Percentiles rank a stretch among this genome's conserved stretches.
phyloP scores from a whole-genome alignment of 768 basidiomycete genomes.

The Lactarius sp. region DNA sequence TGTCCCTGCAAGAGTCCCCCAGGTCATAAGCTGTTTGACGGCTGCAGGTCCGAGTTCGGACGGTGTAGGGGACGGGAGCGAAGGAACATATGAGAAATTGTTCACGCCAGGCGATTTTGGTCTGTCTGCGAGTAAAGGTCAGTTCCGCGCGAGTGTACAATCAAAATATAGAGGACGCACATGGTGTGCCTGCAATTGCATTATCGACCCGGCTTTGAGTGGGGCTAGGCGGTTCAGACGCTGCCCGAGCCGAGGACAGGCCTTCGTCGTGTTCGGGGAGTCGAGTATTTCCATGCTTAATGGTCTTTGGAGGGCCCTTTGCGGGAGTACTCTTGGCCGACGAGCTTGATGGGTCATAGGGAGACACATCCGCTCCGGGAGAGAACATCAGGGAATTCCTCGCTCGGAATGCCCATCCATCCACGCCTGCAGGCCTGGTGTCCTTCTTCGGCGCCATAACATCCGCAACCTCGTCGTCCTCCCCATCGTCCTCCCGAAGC shows the following conservation, averaged over 20 bases:
- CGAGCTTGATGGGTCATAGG: slow-evolving; percentile 51
- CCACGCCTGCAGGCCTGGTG: slow-evolving; percentile 63
- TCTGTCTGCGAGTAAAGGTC: slow-evolving; percentile 44
- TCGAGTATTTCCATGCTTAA: slow-evolving; percentile 79
- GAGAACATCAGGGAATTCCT: slow-evolving; percentile 95
- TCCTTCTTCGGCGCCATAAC: slow-evolving; percentile 82
- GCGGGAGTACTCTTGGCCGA: slow-evolving; percentile 30
- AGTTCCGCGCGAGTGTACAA: slow-evolving; percentile 13
- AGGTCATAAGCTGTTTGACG: slow-evolving; percentile 93
- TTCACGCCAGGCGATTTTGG: slow-evolving; percentile 50
- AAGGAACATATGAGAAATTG: slow-evolving; percentile 74
- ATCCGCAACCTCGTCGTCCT: slow-evolving; percentile 41
- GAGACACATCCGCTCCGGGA: slow-evolving; percentile 84
- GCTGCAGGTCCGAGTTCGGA: slow-evolving; percentile 74
- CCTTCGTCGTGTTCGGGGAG: slow-evolving; percentile 65
- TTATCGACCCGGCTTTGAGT: slow-evolving; percentile 87
- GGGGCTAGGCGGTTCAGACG: slow-evolving; percentile 76
- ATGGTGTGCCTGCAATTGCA: slow-evolving; percentile 89
- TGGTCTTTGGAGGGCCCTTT: slow-evolving; percentile 50
- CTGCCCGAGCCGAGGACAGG: slow-evolving; percentile 36
- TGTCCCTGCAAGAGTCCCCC: slow-evolving; percentile 90
- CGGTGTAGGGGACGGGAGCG: slow-evolving; percentile 83
- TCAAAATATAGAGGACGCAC: slow-evolving; percentile 42
- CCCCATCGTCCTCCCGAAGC: slow-evolving; percentile 20
- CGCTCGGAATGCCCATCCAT: slow-evolving; percentile 82